Base-by-base conservation (phyloP, 1,284 basidiomycete genomes). In the Naganishia liquefaciens region DNA sequence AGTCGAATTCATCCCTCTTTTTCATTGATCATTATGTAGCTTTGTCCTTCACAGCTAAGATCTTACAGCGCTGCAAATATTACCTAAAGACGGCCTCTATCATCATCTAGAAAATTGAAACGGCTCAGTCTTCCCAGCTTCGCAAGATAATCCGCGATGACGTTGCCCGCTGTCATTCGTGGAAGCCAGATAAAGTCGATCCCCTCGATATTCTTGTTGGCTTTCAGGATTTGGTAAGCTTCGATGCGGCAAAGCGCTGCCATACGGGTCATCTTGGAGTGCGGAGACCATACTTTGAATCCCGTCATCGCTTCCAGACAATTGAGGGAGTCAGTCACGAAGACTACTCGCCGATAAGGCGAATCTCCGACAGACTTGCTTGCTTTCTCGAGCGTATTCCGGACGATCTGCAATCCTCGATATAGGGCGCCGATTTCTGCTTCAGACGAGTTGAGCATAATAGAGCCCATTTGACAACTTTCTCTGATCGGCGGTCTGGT, bases 101-200 rank as follows among this genome's bases (percentile, higher is more conserved):
- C 23, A 46, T 46, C 43, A 19, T 46, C 43, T 60, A 30, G 9
- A 39, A 60, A 60, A 23, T 60, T 50, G 46, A 37, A 60, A 17
- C 6, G 46, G 11, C 30, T 39, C n/a, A 60, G 21, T 21, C 55
- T 21, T 11, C 55, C 55, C 25, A 46, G 33, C 10, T 46, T n/a
- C 15, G 55, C 55, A n/a, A 60, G 46, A 1, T 25, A 23, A 17
- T 60, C 55, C 5, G 55, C 55, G 21, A 25, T 33, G 10, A 33
- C 46, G 47, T 37, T 47, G 21, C 55, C 55, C 21, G 13, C 42
- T 10, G 54, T 57, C 17, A 23, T n/a, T 5, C 55, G 55, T 2
- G 55, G 55, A n/a, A 60, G 33, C 55, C 55, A 60, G 5, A 60
- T 39, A 21, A 60, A 60, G 44, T 60, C 44, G 37, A 60, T 60